Base-by-base conservation (phyloP, 352 stramenopile genomes). In the Phytophthora aleatoria region DNA sequence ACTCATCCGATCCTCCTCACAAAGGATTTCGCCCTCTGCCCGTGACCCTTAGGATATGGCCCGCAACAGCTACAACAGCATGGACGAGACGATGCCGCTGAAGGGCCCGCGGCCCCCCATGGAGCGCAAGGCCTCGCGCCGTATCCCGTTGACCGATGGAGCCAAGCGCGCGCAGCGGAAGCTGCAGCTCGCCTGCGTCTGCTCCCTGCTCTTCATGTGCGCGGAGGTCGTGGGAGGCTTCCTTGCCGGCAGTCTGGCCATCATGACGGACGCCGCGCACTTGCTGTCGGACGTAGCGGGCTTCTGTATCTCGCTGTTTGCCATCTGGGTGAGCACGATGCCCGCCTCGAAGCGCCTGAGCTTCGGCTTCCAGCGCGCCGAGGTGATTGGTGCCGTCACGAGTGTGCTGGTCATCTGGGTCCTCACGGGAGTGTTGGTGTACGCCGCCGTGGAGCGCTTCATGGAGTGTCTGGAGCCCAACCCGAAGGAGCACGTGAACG, bases 171-270 rank as follows among this genome's bases (percentile, higher is more conserved):
- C 85, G 42, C 83, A 91, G 57, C 79, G 73, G 39, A 89, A 89
- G 67, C 57, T 91, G 56, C 79, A 89, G 61, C 55, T 81, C 47
- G 82, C 82, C 5, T 91, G 82, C 50, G n/a, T 77, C 0, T 94
- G 95, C 50, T 96, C 90, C 59, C 71, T 95, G 27, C 69, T 89
- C 33, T 99, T 99, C 74, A 97, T 99, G 78, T 63, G 96, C 20
- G 83, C 98, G 4, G 97, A 99, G 81, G 75, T 98, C 12, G 69
- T 97, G 20, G 96, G 95, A n/a, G 97, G 96, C n/a, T 90, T 97
- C 31, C 61, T 98, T 27, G 85, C 94, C 0, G 91, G 94, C 50
- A 98, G 88, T 57, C 71, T 99, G 26, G 96, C 97, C 38, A 97
- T 99, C 67, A 90, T 99, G 87, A 94, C 88, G 16, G 88, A 96